phyloP scores from a whole-genome alignment of 441 rosid species.

The Corymbia citriodora region DNA sequence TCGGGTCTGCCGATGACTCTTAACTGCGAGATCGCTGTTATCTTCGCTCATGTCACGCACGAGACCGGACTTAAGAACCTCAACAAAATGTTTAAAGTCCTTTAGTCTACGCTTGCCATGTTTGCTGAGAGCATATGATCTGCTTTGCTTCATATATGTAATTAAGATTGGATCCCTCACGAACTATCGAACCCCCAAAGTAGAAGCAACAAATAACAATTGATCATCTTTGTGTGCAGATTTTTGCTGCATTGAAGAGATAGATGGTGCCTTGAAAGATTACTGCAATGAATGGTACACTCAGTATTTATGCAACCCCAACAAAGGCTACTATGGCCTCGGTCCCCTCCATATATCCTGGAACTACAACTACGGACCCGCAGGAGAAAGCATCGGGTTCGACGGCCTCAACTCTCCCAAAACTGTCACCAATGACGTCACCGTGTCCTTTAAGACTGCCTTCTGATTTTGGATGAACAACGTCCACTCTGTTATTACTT shows the following conservation, averaged over 20 bases:
- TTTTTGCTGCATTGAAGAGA: conserved; percentile 25
- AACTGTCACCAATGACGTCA: conserved; percentile 42
- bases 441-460: conserved; percentile 48
- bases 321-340: conserved; percentile 16
- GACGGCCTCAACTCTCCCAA: conserved; percentile 51
- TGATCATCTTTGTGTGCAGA: conserved; percentile 3
- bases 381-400: conserved; percentile 26
- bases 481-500: conserved; percentile 29
- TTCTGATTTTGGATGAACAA: conserved; percentile 60
- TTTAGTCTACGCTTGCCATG: neutral
- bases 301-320: neutral
- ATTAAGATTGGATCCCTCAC: no score
- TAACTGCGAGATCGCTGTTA: neutral
- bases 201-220: neutral
- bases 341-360: conserved; percentile 27
- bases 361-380: conserved; percentile 31
- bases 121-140: neutral
- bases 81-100: neutral
- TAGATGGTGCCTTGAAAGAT: conserved; percentile 3
- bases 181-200: neutral
- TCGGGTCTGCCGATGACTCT: neutral
- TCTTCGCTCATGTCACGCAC: neutral
- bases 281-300: neutral
- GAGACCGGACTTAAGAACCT: neutral
- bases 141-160: neutral